Conservation (phyloP, 352 stramenopile species). For the Globisporangium cystogenes region DNA sequence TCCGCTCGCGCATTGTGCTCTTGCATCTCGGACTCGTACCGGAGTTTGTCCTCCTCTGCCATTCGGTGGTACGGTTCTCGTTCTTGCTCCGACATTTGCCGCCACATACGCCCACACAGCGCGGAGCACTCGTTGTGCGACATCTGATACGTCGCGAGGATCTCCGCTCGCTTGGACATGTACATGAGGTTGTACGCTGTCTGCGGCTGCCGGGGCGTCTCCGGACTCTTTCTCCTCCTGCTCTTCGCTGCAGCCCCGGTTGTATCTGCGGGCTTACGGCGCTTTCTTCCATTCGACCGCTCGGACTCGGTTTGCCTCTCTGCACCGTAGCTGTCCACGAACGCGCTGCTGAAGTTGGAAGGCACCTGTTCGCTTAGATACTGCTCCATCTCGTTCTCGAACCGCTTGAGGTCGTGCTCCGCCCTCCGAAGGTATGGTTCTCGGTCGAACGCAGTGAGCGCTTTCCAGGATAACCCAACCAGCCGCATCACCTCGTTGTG, state of each 20-base stretch:
- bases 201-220: conserved; percentile 25
- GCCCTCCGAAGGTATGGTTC: conserved; percentile 28
- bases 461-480: conserved; percentile 38
- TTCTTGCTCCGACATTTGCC: conserved; percentile 45
- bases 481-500: conserved; percentile 45
- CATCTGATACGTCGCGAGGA: conserved; percentile 50
- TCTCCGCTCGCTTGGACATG: conserved; percentile 43
- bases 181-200: conserved; percentile 67
- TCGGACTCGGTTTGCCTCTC: neutral
- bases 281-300: conserved; percentile 10
- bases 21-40: conserved; percentile 35
- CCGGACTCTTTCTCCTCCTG: conserved; percentile 18
- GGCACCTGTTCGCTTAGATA: conserved; percentile 11
- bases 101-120: conserved; percentile 51
- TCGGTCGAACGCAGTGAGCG: conserved; percentile 23
- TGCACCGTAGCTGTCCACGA: conserved; percentile 1
- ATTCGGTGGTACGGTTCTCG: conserved; percentile 47
- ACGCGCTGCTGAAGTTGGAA: conserved; percentile 1
- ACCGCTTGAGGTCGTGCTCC: conserved; percentile 37
- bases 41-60: conserved; percentile 42
- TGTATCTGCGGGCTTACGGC: conserved; percentile 3
- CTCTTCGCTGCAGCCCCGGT: neutral
- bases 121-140: conserved; percentile 62
- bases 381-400: conserved; percentile 43
- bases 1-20: conserved; percentile 17